Evolutionary conservation across 2,329 filamentous ascomycete species (phyloP).

Genomic region (Xylaria sp.): DNA sequence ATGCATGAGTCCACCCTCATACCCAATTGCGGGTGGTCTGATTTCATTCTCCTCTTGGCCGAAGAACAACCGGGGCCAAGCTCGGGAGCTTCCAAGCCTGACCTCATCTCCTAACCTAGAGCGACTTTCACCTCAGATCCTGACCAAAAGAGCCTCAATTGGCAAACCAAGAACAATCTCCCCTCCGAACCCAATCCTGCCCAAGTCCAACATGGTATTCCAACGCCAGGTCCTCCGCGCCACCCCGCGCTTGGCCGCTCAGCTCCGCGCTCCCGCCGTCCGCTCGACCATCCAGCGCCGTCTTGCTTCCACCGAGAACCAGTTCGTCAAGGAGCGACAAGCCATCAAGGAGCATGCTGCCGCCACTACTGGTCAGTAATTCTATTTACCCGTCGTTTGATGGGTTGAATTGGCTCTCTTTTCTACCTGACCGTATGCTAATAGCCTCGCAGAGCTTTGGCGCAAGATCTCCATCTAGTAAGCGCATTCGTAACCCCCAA

Average conservation of each 20-base stretch:
- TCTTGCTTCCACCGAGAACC: conserved; percentile 84
- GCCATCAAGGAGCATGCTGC: conserved; percentile 92
- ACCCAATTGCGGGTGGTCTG: conserved; percentile 26
- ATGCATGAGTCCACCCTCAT: not conserved
- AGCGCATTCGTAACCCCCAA: conserved; percentile 56
- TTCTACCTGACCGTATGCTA: conserved; percentile 49
- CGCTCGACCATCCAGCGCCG: conserved; percentile 74
- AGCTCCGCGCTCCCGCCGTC: conserved; percentile 65
- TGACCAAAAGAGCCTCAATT: conserved; percentile 36
- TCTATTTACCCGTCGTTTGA: too few relatives aligned
- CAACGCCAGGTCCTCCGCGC: conserved; percentile 71
- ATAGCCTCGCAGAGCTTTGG: conserved; percentile 79
- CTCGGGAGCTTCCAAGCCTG: conserved; percentile 41
- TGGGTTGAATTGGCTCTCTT: conserved; percentile 10
- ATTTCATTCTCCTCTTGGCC: conserved; percentile 31
- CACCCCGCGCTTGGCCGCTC: conserved; percentile 71
- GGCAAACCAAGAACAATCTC: conserved; percentile 54
- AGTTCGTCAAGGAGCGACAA: conserved; percentile 91
- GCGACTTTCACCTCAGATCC: conserved; percentile 36
- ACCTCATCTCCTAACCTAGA: conserved; percentile 43
- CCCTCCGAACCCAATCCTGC: conserved; percentile 32
- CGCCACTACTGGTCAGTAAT: conserved; percentile 80
- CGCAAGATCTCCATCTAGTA: conserved; percentile 97
- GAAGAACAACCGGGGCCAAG: conserved; percentile 45
- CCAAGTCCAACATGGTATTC: conserved; percentile 66